These are phyloP conservation scores for Veloboletus limbatus DNA, from an alignment of 1,284 basidiomycete genomes.

Conservation along the genomic window DNA sequence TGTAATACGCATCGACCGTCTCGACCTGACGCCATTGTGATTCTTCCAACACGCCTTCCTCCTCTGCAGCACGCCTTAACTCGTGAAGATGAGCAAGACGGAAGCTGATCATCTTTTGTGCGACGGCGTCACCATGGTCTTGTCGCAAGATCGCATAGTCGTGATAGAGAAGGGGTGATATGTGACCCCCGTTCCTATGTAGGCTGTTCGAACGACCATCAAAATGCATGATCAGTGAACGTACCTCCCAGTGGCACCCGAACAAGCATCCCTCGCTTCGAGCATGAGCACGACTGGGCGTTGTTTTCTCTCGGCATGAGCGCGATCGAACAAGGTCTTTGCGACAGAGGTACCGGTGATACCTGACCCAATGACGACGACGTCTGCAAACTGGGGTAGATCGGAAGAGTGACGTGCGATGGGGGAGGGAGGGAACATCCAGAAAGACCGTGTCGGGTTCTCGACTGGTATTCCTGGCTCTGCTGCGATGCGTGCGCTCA, in stretches of 20 bases:
- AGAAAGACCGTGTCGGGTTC: slow-evolving; percentile 54
- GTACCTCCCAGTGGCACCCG: slow-evolving; percentile 68
- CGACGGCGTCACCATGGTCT: slow-evolving; percentile 20
- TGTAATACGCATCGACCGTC: slow-evolving; percentile 40
- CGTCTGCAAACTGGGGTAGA: slow-evolving; percentile 52
- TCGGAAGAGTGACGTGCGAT: slow-evolving; percentile 44
- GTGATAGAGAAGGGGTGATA: slow-evolving; percentile 25
- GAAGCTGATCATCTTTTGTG: slow-evolving; percentile 27
- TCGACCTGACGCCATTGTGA: slow-evolving; percentile 45
- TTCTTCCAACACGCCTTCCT: slow-evolving; percentile 29
- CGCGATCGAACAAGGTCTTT: slow-evolving; percentile 47
- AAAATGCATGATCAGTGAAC: slow-evolving; percentile 13
- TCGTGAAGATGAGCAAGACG: slow-evolving; percentile 34
- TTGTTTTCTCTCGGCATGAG: slow-evolving; percentile 22
- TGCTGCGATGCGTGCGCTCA: slow-evolving; percentile 38
- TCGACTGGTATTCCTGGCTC: slow-evolving; percentile 60
- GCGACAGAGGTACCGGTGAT: slow-evolving; percentile 64
- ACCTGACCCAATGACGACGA: slow-evolving; percentile 69
- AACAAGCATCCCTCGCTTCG: slow-evolving; percentile 66
- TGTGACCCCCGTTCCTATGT: slow-evolving; percentile 32
- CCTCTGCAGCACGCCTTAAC: slow-evolving; percentile 26
- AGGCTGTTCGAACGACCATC: neutral
- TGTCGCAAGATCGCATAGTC: slow-evolving; percentile 24
- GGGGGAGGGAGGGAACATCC: slow-evolving; percentile 53
- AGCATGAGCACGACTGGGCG: slow-evolving; percentile 54